These are phyloP conservation scores for Ganoderma lucidum DNA, from an alignment of 1,284 basidiomycete genomes.

Conservation along the genomic window DNA sequence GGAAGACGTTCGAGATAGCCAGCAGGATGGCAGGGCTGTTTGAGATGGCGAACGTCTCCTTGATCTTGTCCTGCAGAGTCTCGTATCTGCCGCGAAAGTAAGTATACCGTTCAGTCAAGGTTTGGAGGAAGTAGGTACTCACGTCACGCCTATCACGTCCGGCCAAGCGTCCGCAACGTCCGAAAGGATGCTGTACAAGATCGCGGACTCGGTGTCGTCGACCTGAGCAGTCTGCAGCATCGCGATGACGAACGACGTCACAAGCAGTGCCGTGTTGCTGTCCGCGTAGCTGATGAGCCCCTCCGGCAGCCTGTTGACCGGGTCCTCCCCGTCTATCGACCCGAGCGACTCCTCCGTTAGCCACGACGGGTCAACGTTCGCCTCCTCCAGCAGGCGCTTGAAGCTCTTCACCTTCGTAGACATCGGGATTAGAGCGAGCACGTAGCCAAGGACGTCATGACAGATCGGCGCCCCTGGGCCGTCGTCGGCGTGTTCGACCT, in stretches of 20 bases:
- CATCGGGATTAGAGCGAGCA: slow-evolving; percentile 80
- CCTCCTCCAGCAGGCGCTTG: slow-evolving; percentile 66
- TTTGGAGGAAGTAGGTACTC: slow-evolving; percentile 44
- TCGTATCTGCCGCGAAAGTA: slow-evolving; percentile 66
- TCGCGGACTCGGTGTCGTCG: slow-evolving; percentile 83
- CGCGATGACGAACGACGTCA: slow-evolving; percentile 78
- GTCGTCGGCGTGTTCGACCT: slow-evolving; percentile 47
- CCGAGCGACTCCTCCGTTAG: slow-evolving; percentile 43
- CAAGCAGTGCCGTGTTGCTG: slow-evolving; percentile 71
- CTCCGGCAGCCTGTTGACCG: slow-evolving; percentile 62
- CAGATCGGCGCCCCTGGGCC: slow-evolving; percentile 53
- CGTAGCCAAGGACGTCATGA: slow-evolving; percentile 79
- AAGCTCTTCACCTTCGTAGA: slow-evolving; percentile 66
- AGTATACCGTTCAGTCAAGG: slow-evolving; percentile 19
- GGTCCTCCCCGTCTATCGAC: slow-evolving; percentile 56
- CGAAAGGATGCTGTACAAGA: slow-evolving; percentile 80
- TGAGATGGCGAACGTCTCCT: slow-evolving; percentile 78
- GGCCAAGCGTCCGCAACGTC: slow-evolving; percentile 79
- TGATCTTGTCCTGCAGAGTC: slow-evolving; percentile 79
- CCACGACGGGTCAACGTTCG: slow-evolving; percentile 62
- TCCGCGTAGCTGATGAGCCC: slow-evolving; percentile 73
- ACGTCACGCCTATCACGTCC: slow-evolving; percentile 80
- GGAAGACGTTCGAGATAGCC: slow-evolving; percentile 79
- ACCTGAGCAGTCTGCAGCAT: slow-evolving; percentile 83
- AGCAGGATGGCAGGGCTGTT: slow-evolving; percentile 77